These are phyloP conservation scores for Debaryomyces castellii DNA, from an alignment of 805 yeast species.

Conservation along the genomic window DNA sequence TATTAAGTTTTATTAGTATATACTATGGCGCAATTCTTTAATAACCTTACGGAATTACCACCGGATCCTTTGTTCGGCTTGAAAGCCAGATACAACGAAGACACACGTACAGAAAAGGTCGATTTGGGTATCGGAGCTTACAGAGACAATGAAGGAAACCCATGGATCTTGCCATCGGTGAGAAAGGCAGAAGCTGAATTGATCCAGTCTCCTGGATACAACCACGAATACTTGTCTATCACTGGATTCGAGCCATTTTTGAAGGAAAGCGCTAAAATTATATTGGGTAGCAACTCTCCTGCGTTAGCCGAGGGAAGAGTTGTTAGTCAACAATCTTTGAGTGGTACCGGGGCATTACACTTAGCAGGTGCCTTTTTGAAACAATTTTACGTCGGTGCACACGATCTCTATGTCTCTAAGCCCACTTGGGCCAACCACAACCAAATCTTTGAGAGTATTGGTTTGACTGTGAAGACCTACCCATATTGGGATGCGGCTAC, in stretches of 20 bases:
- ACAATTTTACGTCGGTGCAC: constrained; percentile 46
- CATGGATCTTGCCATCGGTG: constrained; percentile 73
- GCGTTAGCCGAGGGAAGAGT: constrained; percentile 49
- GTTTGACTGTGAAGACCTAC: constrained; percentile 65
- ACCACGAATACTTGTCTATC: constrained; percentile 89
- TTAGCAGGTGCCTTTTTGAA: constrained; percentile 73
- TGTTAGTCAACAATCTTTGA: constrained; percentile 71
- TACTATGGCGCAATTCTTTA: constrained; percentile 38
- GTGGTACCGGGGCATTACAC: constrained; percentile 92
- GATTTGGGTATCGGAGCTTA: constrained; percentile 86
- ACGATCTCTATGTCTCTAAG: constrained; percentile 64
- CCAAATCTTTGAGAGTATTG: constrained; percentile 73
- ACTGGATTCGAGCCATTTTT: constrained; percentile 71
- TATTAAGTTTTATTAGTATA: not conserved
- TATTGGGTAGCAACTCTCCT: constrained; percentile 61
- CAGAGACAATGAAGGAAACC: constrained; percentile 67
- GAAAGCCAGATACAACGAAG: constrained; percentile 63
- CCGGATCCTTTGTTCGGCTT: constrained; percentile 87
- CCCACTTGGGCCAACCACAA: constrained; percentile 99
- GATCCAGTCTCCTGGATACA: constrained; percentile 56
- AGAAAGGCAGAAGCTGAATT: constrained; percentile 64
- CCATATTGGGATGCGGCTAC: constrained; percentile 83
- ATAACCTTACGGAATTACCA: constrained; percentile 63
- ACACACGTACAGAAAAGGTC: constrained; percentile 64
- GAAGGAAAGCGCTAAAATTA: constrained; percentile 67